These are phyloP conservation scores for Rhodotorula mucilaginosa DNA, from an alignment of 1,284 basidiomycete species.

Conservation along the genomic window DNA sequence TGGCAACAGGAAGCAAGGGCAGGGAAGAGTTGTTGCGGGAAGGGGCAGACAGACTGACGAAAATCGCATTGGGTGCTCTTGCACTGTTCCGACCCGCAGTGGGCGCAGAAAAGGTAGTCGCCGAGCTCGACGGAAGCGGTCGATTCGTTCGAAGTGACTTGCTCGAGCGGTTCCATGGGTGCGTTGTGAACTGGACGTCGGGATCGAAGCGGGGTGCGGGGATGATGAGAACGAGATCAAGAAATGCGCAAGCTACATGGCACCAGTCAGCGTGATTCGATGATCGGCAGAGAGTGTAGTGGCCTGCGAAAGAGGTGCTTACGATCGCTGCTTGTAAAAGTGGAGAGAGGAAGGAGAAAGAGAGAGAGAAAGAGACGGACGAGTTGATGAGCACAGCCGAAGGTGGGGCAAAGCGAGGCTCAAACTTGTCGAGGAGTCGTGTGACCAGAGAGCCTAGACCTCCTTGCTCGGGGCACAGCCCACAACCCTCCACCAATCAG, in stretches of 20 bases:
- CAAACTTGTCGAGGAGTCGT: not conserved
- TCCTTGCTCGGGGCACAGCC: too few species aligned
- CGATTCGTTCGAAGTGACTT: conserved; percentile 29
- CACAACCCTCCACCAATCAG: too few species aligned
- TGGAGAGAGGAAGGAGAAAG: not conserved
- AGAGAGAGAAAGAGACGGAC: not conserved
- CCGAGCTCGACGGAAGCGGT: conserved; percentile 23
- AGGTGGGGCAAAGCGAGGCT: conserved; percentile 5
- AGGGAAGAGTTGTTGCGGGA: not conserved
- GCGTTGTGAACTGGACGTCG: too few species aligned
- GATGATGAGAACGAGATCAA: not conserved
- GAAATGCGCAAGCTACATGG: not conserved
- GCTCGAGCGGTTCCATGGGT: conserved; percentile 26
- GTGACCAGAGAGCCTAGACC: not conserved
- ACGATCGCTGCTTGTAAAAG: not conserved
- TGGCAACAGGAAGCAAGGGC: not conserved
- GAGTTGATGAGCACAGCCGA: not conserved
- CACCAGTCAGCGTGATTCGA: too few species aligned
- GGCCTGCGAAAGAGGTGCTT: not conserved
- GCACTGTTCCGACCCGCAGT: conserved; percentile 26
- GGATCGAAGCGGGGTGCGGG: not conserved
- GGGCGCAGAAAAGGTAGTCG: conserved; percentile 27
- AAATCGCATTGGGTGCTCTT: conserved; percentile 19
- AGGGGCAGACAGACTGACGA: not conserved
- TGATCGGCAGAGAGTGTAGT: not conserved